Evolutionary conservation across 2,329 filamentous ascomycete species (phyloP).

Genomic region (Colletotrichum cereale): DNA sequence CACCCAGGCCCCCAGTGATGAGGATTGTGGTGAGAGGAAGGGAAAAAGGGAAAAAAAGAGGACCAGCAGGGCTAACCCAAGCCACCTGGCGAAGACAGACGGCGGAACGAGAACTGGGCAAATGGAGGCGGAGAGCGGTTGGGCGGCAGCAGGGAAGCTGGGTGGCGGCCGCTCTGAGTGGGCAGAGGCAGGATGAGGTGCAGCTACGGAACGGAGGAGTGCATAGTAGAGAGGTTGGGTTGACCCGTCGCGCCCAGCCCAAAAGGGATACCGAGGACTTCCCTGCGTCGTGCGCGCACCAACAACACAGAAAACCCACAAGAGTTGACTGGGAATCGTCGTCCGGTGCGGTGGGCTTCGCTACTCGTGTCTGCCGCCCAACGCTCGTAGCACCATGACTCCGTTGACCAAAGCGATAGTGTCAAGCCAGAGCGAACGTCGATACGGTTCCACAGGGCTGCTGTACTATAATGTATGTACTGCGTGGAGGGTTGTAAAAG

Average conservation of each 20-base stretch:
- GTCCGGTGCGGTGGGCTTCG: neutral
- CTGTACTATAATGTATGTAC: neutral
- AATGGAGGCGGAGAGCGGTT: slow-evolving; percentile 32
- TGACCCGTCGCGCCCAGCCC: slow-evolving; percentile 21
- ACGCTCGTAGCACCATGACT: neutral
- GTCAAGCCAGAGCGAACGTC: neutral
- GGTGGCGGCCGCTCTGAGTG: slow-evolving; percentile 39
- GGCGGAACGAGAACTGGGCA: slow-evolving; percentile 2
- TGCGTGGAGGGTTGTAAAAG: neutral
- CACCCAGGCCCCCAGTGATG: neutral
- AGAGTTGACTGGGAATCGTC: neutral
- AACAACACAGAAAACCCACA: slow-evolving; percentile 12
- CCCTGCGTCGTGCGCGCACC: slow-evolving; percentile 24
- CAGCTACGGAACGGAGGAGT: slow-evolving; percentile 8
- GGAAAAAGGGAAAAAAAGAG: slow-evolving; percentile 8
- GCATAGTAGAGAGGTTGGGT: slow-evolving; percentile 26
- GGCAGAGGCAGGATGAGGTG: slow-evolving; percentile 36
- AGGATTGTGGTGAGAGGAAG: slow-evolving; percentile 1
- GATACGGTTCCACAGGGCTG: neutral
- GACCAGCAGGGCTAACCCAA: slow-evolving; percentile 19
- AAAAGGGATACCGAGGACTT: slow-evolving; percentile 31
- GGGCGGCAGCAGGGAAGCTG: slow-evolving; percentile 36
- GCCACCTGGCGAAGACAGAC: neutral
- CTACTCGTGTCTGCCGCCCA: slow-evolving; percentile 5
- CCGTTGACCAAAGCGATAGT: neutral